phyloP scores from a whole-genome alignment of 495 filamentous ascomycete genomes.

The Penicillium macrosclerotiorum region DNA sequence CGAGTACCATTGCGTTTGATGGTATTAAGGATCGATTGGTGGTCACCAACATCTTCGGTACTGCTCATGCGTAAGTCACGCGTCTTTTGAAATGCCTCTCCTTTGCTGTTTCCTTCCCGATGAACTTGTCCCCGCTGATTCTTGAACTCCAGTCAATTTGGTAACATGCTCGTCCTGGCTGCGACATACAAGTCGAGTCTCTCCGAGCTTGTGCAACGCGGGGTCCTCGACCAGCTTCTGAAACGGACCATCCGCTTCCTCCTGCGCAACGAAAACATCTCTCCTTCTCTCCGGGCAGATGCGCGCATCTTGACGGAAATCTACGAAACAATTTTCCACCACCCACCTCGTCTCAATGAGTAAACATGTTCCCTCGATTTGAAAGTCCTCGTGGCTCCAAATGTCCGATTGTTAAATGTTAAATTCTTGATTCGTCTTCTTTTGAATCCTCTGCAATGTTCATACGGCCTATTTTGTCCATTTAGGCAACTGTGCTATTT shows the following conservation, averaged over 20 bases:
- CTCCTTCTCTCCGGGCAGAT: constrained; percentile 65
- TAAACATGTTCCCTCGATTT: neutral
- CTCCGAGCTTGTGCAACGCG: constrained; percentile 45
- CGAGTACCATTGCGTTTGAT: constrained; percentile 85
- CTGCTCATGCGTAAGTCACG: constrained; percentile 86
- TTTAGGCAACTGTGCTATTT: no score
- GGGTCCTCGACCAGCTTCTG: constrained; percentile 48
- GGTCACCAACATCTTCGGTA: constrained; percentile 93
- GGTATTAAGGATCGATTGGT: constrained; percentile 65
- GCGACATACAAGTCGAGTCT: constrained; percentile 69
- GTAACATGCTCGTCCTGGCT: constrained; percentile 85
- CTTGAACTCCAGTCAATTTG: constrained; percentile 89
- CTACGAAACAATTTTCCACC: constrained; percentile 50
- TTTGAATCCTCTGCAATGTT: no score
- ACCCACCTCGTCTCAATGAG: constrained; percentile 15
- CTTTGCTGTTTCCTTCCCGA: neutral
- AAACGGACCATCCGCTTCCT: constrained; percentile 71
- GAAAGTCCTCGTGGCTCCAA: no score
- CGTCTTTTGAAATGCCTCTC: neutral
- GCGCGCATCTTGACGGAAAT: constrained; percentile 64
- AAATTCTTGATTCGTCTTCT: neutral
- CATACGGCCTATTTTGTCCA: no score
- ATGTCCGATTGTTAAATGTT: constrained; percentile 7
- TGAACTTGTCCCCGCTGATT: no score
- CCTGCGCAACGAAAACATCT: constrained; percentile 55